Evolutionary conservation across 805 yeast genomes (phyloP), one percentile per base, ranked within the genome.

Genomic region (Starmerella cellae): DNA sequence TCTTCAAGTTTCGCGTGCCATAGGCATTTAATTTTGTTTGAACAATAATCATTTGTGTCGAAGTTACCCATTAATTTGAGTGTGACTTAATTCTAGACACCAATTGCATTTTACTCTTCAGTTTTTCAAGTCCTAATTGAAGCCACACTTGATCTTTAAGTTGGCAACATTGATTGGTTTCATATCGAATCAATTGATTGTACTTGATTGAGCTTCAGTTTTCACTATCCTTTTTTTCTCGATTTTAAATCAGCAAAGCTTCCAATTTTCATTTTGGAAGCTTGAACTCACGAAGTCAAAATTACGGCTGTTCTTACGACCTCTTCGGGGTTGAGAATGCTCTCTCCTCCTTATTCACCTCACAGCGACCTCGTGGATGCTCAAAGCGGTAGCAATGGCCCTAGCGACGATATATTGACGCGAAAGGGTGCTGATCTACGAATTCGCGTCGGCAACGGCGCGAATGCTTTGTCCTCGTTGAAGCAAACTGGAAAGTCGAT

Each of bases 311-410:
- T 31, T 33, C 26, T 11, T 4, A 33, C 10, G 10, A 11, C 9
- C n/a, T 20, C 18, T 17, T n/a, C 36, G 16, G 32, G 31, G 36
- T 40, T 39, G 18, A 38, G 56, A 21, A 58, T 58, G 58, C 54
- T 57, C 13, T 58, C 61, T 20, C 61, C 61, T n/a, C 61, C 61
- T 3, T 46, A 55, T 36, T 58, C 61, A 29, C 60, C 61, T 6
- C 52, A 49, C 33, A 54, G 57, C 13, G 56, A 47, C 34, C 47
- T 42, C 34, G 45, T 32, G 19, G 42, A 39, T 21, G 21, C 22
- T 21, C 39, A 14, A 13, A 11, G 14, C 31, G 39, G 17, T 8
- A 9, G 16, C 32, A 9, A 17, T 14, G 11, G 32, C 17, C n/a
- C 17, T 29, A 29, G 6, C 8, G 32, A 9, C 10, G 32, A 17